Evolutionary conservation across 2,329 filamentous ascomycete species (phyloP).

Genomic region (Epicoccum nigrum): DNA sequence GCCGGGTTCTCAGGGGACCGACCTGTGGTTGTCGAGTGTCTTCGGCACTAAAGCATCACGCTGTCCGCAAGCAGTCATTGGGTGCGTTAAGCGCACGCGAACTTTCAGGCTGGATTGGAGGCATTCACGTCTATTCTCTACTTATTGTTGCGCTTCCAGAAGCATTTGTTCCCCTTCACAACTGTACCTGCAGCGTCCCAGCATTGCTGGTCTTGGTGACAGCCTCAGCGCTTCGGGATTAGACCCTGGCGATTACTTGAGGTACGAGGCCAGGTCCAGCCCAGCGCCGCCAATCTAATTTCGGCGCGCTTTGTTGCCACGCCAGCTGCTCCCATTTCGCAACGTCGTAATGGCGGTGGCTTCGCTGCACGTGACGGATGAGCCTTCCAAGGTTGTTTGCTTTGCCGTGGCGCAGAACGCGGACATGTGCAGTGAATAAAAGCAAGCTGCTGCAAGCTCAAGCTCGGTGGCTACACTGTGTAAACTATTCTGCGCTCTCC

Average conservation of each 20-base stretch:
- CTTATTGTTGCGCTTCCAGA: not conserved
- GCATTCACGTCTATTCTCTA: not conserved
- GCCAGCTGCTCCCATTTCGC: conserved; percentile 19
- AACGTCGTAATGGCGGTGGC: conserved; percentile 20
- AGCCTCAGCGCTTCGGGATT: conserved; percentile 10
- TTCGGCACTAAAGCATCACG: not conserved
- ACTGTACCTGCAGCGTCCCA: not conserved
- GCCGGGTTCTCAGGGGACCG: conserved; percentile 8
- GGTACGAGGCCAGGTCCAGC: conserved; percentile 19
- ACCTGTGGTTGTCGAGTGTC: not conserved
- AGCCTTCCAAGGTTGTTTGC: too few relatives aligned
- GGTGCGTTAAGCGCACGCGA: conserved; percentile 6
- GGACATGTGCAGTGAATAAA: conserved; percentile 1
- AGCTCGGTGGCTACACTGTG: not conserved
- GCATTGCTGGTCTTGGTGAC: conserved; percentile 9
- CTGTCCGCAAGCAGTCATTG: conserved; percentile 9
- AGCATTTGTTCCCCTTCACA: not conserved
- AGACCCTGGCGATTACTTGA: conserved; percentile 24
- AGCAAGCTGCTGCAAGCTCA: not conserved
- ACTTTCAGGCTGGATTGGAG: not conserved
- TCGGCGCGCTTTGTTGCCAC: conserved; percentile 21
- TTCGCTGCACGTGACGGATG: conserved; percentile 15
- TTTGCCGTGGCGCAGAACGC: conserved; percentile 16
- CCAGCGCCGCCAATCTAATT: conserved; percentile 23
- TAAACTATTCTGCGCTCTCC: conserved; percentile 1